Percentiles rank a stretch among this genome's conserved stretches.
Evolutionary conservation across 352 stramenopile genomes (phyloP).

Genomic region (Phytophthora capsici): DNA sequence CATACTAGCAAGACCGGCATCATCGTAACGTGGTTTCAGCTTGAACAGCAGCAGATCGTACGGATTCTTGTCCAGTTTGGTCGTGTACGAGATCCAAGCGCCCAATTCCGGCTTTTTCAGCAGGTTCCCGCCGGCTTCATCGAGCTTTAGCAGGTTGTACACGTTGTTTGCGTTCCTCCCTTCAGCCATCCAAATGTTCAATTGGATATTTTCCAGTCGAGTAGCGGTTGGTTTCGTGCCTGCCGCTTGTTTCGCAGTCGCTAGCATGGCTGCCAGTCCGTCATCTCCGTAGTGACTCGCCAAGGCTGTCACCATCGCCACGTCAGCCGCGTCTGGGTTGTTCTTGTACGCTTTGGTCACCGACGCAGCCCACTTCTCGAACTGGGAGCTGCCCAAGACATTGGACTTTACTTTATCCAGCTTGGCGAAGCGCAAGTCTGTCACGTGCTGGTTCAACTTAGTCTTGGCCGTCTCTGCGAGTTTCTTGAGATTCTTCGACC

Average conservation of each 20-base stretch:
- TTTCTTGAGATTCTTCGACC: constrained; percentile 7
- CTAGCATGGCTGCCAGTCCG: neutral
- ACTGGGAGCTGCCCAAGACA: neutral
- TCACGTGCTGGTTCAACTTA: neutral
- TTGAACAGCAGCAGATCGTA: constrained; percentile 4
- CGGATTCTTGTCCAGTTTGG: neutral
- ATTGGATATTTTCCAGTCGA: neutral
- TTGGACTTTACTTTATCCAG: neutral
- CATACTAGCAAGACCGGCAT: neutral
- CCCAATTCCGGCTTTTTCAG: neutral
- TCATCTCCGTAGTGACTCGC: constrained; percentile 1
- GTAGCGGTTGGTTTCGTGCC: neutral
- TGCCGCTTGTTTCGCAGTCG: neutral
- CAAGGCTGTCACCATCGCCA: neutral
- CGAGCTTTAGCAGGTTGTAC: constrained; percentile 3
- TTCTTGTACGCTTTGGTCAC: constrained; percentile 6
- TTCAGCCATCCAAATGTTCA: neutral
- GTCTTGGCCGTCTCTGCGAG: neutral
- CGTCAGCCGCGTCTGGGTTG: neutral
- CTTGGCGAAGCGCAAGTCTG: neutral
- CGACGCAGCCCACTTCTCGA: neutral
- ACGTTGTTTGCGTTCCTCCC: neutral
- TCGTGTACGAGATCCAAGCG: neutral
- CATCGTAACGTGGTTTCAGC: neutral
- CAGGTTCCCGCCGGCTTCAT: neutral